Base-by-base conservation (phyloP, 495 filamentous ascomycete genomes). In the Astrothelium macrocarpum region DNA sequence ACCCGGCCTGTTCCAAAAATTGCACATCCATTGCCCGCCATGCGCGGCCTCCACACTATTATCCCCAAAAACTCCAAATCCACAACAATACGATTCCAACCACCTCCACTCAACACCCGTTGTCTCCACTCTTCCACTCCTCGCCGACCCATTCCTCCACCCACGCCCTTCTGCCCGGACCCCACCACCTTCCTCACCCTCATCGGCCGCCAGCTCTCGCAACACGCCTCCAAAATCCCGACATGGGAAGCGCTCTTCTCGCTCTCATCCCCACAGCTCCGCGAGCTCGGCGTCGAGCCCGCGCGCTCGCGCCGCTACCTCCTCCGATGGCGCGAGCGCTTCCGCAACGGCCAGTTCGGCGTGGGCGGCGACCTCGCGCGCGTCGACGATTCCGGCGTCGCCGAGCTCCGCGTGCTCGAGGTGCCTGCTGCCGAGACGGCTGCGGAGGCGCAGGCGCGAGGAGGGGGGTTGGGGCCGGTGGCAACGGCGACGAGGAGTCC, bases 171-270 rank as follows among this genome's bases (percentile, higher is more conserved):
- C 70, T 85, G 97, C 59, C 94, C 94, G 12, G 88, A 98, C 71
- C 83, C 88, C 61, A 64, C 80, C 63, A 96, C 91, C 59, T 97
- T 98, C 78, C 89, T 98, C 64, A 88, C 82, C 5, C 75, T 95
- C 32, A 98, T 98, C 77, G 94, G 94, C 71, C 94, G 94, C 64
- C 84, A 85, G 67, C 83, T 95, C 67, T 82, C 80, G 60, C 82
- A 88, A 67, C 90, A 97, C 75, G 83, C 86, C 12, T 76, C 85
- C 71, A 90, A 97, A 72, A 87, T 98, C 65, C 84, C 87, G 3
- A 86, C 86, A 32, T 98, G 94, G 94, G 89, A 91, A 28, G 82
- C 87, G 9, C 82, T 98, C 26, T 98, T 98, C 79, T 80, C 82
- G 18, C 76, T 92, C 56, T 84, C 79, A n/a, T 89, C 88, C 1